Evolutionary conservation across 2,329 filamentous ascomycete genomes (phyloP), one percentile per base, ranked within the genome.

Genomic region (Aspergillus fijiensis): DNA sequence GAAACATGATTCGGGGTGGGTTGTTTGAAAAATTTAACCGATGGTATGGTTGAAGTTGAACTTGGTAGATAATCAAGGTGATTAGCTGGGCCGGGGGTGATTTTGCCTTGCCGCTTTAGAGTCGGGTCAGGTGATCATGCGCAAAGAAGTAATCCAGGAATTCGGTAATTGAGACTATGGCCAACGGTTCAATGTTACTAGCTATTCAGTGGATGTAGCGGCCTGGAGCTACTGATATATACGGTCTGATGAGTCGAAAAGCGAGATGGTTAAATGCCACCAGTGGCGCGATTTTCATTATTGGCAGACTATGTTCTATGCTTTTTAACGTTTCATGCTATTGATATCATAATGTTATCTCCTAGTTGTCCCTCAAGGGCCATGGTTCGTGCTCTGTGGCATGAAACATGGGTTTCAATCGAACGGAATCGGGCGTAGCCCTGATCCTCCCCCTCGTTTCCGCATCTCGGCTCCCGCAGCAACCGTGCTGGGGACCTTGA

Each of bases 401-500:
- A 31, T 29, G 5, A 49, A 9, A 19, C 23, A 25, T 35, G 27
- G 14, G 5, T 21, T n/a, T 54, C 74, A 81, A 67, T 81, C 79
- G 64, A 81, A 81, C 5, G 79, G 79, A 65, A 81, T 80, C 42
- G 77, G 76, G 25, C 78, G 76, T 60, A 99, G 75, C 91, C 92
- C 83, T 47, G 79, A 82, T 16, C 84, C 87, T 31, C 83, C 85
- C 67, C 82, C 82, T 57, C 82, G 83, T 80, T 96, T 98, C 81
- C 85, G 89, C 83, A 90, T 89, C 78, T 96, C 94, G 67, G 92
- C 89, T 14, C 91, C 91, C 0, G 95, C 96, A 29, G 93, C 96
- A 59, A 98, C 84, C 56, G 92, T 94, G 72, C 93, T 96, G 0
- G 95, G 96, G 16, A 99, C 95, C 69, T 96, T 94, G 76, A 99